Conservation (phyloP, 257 asterid genomes). For the Solanum raphanifolium region DNA sequence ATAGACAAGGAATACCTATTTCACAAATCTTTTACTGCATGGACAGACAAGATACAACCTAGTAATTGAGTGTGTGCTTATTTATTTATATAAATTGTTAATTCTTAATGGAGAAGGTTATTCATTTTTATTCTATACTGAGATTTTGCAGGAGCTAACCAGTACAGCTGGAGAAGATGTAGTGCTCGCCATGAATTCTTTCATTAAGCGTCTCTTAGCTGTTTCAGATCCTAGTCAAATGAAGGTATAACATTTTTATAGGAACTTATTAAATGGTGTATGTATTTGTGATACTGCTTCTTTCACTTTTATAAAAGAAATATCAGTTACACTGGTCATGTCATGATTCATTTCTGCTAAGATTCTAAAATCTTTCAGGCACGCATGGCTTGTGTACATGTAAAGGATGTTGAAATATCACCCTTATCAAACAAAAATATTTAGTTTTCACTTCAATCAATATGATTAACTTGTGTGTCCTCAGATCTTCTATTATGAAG, state of each 20-base stretch:
- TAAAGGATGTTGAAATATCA: background rate
- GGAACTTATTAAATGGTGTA: background rate
- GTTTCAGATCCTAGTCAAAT: slow-evolving; percentile 86
- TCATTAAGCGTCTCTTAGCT: slow-evolving; percentile 84
- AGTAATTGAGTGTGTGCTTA: background rate
- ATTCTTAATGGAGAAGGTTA: background rate
- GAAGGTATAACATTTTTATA: slow-evolving; percentile 45
- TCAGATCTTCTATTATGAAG: background rate
- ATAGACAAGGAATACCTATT: background rate
- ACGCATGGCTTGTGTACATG: background rate
- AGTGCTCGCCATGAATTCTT: slow-evolving; percentile 84
- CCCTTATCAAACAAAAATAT: background rate
- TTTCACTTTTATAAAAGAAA: background rate
- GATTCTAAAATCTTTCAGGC: background rate
- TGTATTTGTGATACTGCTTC: background rate
- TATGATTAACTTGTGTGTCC: background rate
- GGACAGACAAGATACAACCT: background rate
- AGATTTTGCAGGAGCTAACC: slow-evolving; percentile 63
- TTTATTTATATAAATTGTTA: background rate
- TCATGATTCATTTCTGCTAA: background rate
- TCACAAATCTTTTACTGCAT: background rate
- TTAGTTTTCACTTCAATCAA: background rate
- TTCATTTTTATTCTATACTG: background rate
- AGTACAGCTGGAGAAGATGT: slow-evolving; percentile 95
- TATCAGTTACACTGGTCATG: background rate